Evolutionary conservation across 345 rosid species (phyloP).

Genomic region (Ricinus communis): DNA sequence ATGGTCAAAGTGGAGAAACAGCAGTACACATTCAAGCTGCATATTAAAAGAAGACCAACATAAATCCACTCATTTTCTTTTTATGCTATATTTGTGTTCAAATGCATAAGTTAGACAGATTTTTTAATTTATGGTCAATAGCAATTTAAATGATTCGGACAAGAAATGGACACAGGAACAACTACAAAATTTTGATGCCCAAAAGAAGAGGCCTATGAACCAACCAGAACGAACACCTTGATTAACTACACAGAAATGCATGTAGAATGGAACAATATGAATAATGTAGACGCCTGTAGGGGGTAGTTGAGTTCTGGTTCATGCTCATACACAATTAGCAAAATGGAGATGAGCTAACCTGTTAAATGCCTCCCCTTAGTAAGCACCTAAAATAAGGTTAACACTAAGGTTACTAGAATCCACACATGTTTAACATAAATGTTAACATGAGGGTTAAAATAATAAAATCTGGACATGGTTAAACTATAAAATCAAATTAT

Average conservation of each 20-base stretch:
- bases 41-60: too few relatives aligned
- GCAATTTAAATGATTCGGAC: neutral
- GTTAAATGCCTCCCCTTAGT: neutral
- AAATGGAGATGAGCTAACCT: neutral
- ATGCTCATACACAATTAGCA: neutral
- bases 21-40: neutral
- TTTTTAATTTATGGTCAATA: neutral
- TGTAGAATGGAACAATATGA: neutral
- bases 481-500: neutral
- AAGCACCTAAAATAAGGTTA: neutral
- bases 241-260: neutral
- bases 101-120: neutral
- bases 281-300: too few relatives aligned
- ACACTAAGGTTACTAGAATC: neutral
- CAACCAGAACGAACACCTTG: neutral
- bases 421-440: neutral
- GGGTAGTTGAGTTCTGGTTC: neutral
- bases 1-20: neutral
- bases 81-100: neutral
- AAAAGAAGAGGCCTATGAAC: neutral
- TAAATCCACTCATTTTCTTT: neutral
- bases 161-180: neutral
- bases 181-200: neutral
- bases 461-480: neutral
- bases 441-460: neutral